Evolutionary conservation across 495 filamentous ascomycete species (phyloP).

Genomic region (Thozetella sp.): DNA sequence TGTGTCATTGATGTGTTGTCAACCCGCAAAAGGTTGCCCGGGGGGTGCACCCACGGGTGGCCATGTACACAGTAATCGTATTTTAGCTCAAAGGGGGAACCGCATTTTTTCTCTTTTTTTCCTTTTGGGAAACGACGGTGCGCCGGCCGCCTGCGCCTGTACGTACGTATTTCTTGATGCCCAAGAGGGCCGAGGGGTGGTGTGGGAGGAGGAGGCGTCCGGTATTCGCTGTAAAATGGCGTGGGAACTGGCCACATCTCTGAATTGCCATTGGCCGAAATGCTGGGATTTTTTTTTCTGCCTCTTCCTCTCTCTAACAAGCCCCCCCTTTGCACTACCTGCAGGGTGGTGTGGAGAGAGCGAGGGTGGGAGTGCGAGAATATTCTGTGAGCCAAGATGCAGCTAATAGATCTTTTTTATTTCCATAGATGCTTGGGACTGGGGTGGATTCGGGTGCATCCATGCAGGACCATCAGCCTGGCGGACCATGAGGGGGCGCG

Average conservation of each 20-base stretch:
- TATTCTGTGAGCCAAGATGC: background rate
- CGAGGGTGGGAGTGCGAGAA: background rate
- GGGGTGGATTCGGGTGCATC: background rate
- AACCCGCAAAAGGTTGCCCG: background rate
- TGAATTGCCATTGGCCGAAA: background rate
- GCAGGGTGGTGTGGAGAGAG: background rate
- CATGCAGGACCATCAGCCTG: background rate
- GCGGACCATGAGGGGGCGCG: background rate
- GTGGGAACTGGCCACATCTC: background rate
- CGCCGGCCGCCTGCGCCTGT: background rate
- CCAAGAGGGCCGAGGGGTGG: background rate
- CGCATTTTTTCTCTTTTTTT: constrained; percentile 1
- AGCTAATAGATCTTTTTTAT: background rate
- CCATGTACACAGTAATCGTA: constrained; percentile 4
- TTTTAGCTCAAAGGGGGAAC: background rate
- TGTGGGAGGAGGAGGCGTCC: background rate
- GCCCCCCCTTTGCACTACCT: background rate
- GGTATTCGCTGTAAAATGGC: background rate
- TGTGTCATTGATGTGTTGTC: constrained; percentile 25
- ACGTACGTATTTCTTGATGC: background rate
- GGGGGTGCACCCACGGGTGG: background rate
- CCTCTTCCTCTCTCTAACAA: too few relatives aligned
- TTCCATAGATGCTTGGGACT: background rate
- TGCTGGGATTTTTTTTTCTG: too few relatives aligned
- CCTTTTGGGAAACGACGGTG: background rate